Base-by-base conservation (phyloP, 1,139 yeast species). In the Pichia terricola region DNA sequence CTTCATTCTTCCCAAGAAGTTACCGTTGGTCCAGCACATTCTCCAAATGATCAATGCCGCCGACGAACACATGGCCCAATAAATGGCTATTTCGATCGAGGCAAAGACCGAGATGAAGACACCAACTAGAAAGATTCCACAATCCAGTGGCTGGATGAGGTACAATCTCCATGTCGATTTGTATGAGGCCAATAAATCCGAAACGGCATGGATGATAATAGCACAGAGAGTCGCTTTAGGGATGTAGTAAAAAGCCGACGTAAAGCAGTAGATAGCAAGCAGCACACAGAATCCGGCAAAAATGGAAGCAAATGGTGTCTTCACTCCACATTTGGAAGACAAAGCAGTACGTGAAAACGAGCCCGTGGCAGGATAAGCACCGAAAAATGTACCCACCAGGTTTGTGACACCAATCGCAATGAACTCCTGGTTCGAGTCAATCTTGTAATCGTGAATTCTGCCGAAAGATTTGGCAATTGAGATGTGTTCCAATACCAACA, bases 361-460 rank as follows among this genome's bases (percentile, higher is more conserved):
- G 44, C 97, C 96, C 9, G 97, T 89, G 9, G 96, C 89, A 16
- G 97, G 97, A 62, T 89, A 89, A 8, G 96, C 96, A 57, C 78
- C 73, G 72, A 89, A 89, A 60, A 88, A 86, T 28, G 95, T 85
- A 54, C 96, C 96, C 55, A 89, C 73, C 61, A 88, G 70, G 65
- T 89, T 89, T 46, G 91, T 83, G 39, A 84, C 84, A 60, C 97
- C 97, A 65, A 89, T 89, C 36, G 97, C 96, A 60, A 89, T 77
- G 50, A 89, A 75, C 63, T 89, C 97, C 68, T 89, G 97, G 66
- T 89, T 89, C 40, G 97, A 96, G 49, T 80, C 75, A 58, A 89
- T 82, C 58, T 85, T 86, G 66, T 89, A 89, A 62, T 86, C 95
- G 60, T 89, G 88, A 54, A 88, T 70, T 66, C 96, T 76, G 50